phyloP scores from a whole-genome alignment of 257 asterid species.

The Schizonepeta tenuifolia region DNA sequence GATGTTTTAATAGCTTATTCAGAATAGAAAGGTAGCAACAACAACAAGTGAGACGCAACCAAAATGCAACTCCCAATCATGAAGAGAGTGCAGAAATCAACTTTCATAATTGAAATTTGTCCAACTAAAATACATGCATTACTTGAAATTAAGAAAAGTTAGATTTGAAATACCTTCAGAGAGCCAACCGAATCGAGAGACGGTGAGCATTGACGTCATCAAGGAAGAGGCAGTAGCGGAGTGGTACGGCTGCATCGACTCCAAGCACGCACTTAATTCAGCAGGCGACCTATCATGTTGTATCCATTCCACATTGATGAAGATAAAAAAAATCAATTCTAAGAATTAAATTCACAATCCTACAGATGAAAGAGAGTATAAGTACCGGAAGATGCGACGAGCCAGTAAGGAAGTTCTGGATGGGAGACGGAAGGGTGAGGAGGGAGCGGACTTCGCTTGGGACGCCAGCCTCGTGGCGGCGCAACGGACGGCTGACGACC shows the following conservation, averaged over 20 bases:
- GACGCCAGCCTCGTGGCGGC: constrained; percentile 64
- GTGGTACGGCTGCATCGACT: constrained; percentile 83
- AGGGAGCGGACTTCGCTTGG: constrained; percentile 61
- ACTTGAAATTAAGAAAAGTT: background rate
- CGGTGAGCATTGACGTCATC: constrained; percentile 95
- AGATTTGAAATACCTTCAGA: constrained; percentile 60
- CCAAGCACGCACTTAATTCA: constrained; percentile 85
- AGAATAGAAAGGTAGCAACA: too few relatives aligned
- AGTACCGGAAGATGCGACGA: constrained; percentile 70
- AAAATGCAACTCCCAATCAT: background rate
- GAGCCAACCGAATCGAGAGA: constrained; percentile 79
- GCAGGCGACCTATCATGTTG: constrained; percentile 54
- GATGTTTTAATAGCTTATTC: too few relatives aligned
- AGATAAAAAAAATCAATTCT: background rate
- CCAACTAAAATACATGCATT: too few relatives aligned
- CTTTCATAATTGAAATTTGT: background rate
- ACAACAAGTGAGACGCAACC: too few relatives aligned
- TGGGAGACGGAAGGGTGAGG: constrained; percentile 66
- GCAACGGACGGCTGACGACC: constrained; percentile 65
- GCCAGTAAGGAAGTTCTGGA: constrained; percentile 54
- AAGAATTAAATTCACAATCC: background rate
- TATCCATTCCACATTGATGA: background rate
- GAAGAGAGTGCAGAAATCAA: background rate
- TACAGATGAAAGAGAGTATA: too few relatives aligned
- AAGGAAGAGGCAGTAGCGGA: constrained; percentile 87